Base-by-base conservation (phyloP, 2,329 filamentous ascomycete genomes). In the Sporothrix dimorphospora region DNA sequence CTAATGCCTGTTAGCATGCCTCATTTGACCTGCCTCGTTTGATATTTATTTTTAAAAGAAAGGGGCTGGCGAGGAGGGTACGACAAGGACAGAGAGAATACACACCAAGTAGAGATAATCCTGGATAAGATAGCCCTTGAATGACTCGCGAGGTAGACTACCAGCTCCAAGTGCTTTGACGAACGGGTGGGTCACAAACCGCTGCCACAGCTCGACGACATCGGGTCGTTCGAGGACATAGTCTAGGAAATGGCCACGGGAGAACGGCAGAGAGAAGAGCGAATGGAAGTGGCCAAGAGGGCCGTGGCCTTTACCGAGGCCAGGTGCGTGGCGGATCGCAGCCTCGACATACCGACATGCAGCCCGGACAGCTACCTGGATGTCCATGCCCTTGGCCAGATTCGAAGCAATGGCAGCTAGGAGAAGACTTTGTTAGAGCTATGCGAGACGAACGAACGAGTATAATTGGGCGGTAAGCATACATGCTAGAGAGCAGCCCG, bases 401-500 rank as follows among this genome's bases (percentile, higher is more conserved):
- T 92, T 91, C n/a, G 90, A 91, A 1, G 92, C 90, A 77, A 94
- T 92, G 3, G 92, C 91, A 74, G 92, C 90, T 90, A 30, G 9
- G 3, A 3, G 19, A 47, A 4, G 49, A 30, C 16, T 4, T 1
- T 24, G 57, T 65, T 42, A 63, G 4, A 57, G 14, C 12, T 16
- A 27, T 16, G 14, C 7, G 8, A n/a, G 4, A 5, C 14, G 9
- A 16, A n/a, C 27, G 19, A 3, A 19, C 5, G 1, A 57, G 38
- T 4, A 38, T 3, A 21, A 11, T 6, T 38, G 30, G 19, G 3
- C 8, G 24, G 12, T 19, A 8, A 8, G 67, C 90, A 83, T 81
- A 92, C 91, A 97, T 53, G 96, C 96, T 73, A 98, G 86, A 11
- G 94, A 97, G 79, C 96, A 99, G 4, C 96, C 96, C 0, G 96